These are phyloP conservation scores for Cercospora sp. DNA, from an alignment of 2,329 filamentous ascomycete genomes.

Conservation along the genomic window DNA sequence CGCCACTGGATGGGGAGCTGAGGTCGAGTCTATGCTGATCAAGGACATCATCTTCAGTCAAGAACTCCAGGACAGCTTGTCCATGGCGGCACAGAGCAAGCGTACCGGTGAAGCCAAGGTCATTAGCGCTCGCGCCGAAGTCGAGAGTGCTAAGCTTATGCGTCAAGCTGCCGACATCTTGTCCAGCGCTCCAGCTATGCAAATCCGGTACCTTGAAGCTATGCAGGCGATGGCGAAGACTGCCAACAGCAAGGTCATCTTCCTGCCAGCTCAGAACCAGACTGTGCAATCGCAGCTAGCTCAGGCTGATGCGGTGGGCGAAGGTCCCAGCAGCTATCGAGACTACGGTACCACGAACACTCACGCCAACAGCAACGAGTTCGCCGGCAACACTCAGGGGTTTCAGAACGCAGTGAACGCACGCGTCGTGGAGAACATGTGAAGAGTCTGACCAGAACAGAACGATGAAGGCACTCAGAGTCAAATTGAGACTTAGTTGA, in stretches of 20 bases:
- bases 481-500: neutral
- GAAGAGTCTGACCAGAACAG: conserved; percentile 34
- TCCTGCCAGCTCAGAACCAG: conserved; percentile 60
- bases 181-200: conserved; percentile 90
- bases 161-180: conserved; percentile 88
- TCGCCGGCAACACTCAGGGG: conserved; percentile 49
- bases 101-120: conserved; percentile 98
- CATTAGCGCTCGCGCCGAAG: conserved; percentile 93
- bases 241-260: conserved; percentile 84
- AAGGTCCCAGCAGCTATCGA: conserved; percentile 55
- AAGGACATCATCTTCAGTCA: conserved; percentile 98
- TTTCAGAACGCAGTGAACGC: conserved; percentile 80
- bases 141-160: conserved; percentile 94
- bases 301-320: conserved; percentile 53
- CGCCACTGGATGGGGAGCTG: conserved; percentile 88
- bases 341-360: conserved; percentile 29
- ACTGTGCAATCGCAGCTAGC: conserved; percentile 58
- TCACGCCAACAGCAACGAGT: conserved; percentile 33
- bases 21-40: conserved; percentile 97
- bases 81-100: conserved; percentile 98
- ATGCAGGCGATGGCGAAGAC: conserved; percentile 99
- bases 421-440: conserved; percentile 83
- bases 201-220: conserved; percentile 95
- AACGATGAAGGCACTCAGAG: neutral
- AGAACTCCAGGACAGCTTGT: conserved; percentile 92